Conservation (phyloP, 176 grass and related monocot species). For the Miscanthus lutarioriparius region DNA sequence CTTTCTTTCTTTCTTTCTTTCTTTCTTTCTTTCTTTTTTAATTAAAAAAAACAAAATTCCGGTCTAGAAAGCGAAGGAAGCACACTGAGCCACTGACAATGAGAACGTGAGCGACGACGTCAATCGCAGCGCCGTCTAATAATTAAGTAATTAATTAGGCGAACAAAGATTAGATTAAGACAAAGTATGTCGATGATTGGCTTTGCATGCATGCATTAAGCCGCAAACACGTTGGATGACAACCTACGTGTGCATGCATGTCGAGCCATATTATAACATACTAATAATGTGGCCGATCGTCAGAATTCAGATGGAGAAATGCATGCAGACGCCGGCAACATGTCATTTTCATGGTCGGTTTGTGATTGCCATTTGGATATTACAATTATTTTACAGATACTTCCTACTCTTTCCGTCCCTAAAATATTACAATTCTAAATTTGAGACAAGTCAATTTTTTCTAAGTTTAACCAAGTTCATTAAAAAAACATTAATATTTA, state of each 20-base stretch:
- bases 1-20: too few relatives aligned
- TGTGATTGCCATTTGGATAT: not conserved
- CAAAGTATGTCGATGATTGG: not conserved
- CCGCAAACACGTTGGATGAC: not conserved
- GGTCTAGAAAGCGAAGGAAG: not conserved
- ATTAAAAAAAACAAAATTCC: too few relatives aligned
- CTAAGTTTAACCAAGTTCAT: too few relatives aligned
- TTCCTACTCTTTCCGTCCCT: too few relatives aligned
- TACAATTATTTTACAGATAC: too few relatives aligned
- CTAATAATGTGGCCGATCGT: not conserved
- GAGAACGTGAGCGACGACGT: constrained; percentile 14
- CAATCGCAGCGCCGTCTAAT: not conserved
- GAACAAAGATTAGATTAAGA: not conserved
- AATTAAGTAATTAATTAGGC: not conserved
- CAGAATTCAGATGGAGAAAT: not conserved
- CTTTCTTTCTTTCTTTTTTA: too few relatives aligned
- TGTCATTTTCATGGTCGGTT: not conserved
- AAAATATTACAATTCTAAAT: too few relatives aligned
- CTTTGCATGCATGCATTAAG: constrained; percentile 25
- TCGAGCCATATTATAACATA: not conserved
- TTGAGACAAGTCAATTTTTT: too few relatives aligned
- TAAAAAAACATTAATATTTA: too few relatives aligned
- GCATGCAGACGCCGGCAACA: too few relatives aligned
- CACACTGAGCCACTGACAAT: not conserved
- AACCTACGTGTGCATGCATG: not conserved